Percentiles rank a stretch among this genome's conserved stretches.
These are phyloP conservation scores for Sporothrix phasma DNA, from an alignment of 2,329 filamentous ascomycete species.

Conservation along the genomic window DNA sequence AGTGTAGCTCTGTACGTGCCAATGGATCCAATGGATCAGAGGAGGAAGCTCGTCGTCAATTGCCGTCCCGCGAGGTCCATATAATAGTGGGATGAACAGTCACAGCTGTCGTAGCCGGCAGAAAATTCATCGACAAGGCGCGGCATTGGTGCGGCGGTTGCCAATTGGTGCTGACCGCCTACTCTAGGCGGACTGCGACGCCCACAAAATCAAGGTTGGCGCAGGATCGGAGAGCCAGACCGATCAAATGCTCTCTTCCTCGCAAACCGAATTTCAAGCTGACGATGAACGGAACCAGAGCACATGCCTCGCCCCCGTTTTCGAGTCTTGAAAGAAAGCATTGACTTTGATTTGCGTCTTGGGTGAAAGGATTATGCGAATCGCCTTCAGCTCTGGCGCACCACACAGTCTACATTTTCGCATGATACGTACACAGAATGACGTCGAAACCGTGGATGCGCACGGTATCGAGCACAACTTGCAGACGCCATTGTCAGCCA, in stretches of 20 bases:
- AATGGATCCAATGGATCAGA: neutral
- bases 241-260: slow-evolving; percentile 7
- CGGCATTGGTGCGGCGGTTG: neutral
- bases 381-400: too few relatives aligned
- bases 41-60: neutral
- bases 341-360: too few relatives aligned
- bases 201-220: neutral
- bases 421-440: neutral
- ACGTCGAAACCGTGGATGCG: neutral
- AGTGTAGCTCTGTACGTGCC: neutral
- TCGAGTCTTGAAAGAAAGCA: too few relatives aligned
- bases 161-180: neutral
- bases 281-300: too few relatives aligned
- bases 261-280: too few relatives aligned
- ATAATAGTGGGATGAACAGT: neutral
- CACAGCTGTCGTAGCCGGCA: neutral
- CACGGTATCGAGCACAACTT: neutral
- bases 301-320: too few relatives aligned
- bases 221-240: slow-evolving; percentile 9
- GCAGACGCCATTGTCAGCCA: too few relatives aligned
- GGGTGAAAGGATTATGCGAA: too few relatives aligned
- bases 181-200: neutral
- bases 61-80: neutral
- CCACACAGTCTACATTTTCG: neutral
- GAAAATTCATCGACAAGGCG: neutral